These are phyloP conservation scores for Daphne laureola DNA, from an alignment of 441 rosid genomes.

Conservation along the genomic window DNA sequence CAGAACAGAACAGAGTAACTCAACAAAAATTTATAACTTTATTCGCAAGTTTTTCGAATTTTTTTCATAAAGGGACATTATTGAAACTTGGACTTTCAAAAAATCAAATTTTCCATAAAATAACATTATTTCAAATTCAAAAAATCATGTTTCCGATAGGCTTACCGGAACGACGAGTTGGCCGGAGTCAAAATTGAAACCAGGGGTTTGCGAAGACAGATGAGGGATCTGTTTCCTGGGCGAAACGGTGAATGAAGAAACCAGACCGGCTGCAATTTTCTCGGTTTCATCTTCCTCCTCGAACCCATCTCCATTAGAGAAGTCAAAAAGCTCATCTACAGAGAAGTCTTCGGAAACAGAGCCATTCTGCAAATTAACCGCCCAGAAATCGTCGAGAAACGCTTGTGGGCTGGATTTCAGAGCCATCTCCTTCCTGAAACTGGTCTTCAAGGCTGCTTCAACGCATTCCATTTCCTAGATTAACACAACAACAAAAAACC, in stretches of 20 bases:
- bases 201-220: conserved; percentile 9
- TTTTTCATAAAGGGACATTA: too few relatives aligned
- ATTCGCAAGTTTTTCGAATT: too few relatives aligned
- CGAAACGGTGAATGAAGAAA: conserved; percentile 15
- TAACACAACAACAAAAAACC: conserved; percentile 6
- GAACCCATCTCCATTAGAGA: conserved; percentile 52
- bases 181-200: conserved; percentile 31
- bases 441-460: conserved; percentile 53
- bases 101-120: background rate
- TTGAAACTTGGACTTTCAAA: too few relatives aligned
- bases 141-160: too few relatives aligned
- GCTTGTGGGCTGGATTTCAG: conserved; percentile 23
- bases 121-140: too few relatives aligned
- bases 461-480: conserved; percentile 48
- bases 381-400: conserved; percentile 27
- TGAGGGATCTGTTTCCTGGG: conserved; percentile 16
- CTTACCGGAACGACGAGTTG: conserved; percentile 62
- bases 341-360: conserved; percentile 43
- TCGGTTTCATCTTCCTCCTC: conserved; percentile 16
- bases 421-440: conserved; percentile 28
- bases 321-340: conserved; percentile 70
- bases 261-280: background rate
- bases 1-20: background rate
- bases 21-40: too few relatives aligned
- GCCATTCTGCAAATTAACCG: conserved; percentile 30